phyloP scores from a whole-genome alignment of 2,329 filamentous ascomycete species.

The Botryotinia calthae region DNA sequence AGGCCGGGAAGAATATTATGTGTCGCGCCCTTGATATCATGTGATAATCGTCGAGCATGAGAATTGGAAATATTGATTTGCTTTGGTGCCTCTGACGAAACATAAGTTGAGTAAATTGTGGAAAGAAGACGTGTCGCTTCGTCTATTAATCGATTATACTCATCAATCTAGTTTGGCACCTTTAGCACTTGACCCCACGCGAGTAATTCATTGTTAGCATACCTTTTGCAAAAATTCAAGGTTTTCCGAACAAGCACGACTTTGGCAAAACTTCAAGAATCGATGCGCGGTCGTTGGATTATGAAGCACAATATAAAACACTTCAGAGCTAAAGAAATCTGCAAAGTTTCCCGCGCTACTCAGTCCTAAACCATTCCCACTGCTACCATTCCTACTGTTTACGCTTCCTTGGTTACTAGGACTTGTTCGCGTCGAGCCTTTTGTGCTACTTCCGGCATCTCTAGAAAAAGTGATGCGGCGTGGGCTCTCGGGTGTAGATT shows the following conservation, averaged over 20 bases:
- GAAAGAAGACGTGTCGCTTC: constrained; percentile 47
- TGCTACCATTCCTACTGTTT: constrained; percentile 8
- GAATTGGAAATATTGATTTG: constrained; percentile 33
- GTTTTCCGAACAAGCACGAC: constrained; percentile 47
- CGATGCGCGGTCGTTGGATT: constrained; percentile 48
- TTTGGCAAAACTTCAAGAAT: constrained; percentile 51
- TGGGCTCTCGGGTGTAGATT: neutral
- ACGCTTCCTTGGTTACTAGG: constrained; percentile 8
- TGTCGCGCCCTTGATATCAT: constrained; percentile 29
- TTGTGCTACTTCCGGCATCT: constrained; percentile 7
- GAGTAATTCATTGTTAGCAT: constrained; percentile 23
- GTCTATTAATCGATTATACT: constrained; percentile 46
- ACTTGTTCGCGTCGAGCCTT: neutral
- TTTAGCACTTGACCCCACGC: neutral
- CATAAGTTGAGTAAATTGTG: constrained; percentile 46
- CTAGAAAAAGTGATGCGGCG: neutral
- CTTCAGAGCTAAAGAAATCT: constrained; percentile 50
- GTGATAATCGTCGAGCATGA: constrained; percentile 25
- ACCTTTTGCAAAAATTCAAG: constrained; percentile 53
- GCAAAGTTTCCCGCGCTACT: constrained; percentile 33
- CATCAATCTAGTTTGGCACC: constrained; percentile 40
- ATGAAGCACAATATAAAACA: constrained; percentile 51
- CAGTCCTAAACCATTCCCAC: constrained; percentile 6
- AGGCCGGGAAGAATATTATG: constrained; percentile 36
- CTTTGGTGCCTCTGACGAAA: constrained; percentile 37